Conservation (phyloP, 768 basidiomycete genomes). For the Hygrophoropsis aurantiaca region DNA sequence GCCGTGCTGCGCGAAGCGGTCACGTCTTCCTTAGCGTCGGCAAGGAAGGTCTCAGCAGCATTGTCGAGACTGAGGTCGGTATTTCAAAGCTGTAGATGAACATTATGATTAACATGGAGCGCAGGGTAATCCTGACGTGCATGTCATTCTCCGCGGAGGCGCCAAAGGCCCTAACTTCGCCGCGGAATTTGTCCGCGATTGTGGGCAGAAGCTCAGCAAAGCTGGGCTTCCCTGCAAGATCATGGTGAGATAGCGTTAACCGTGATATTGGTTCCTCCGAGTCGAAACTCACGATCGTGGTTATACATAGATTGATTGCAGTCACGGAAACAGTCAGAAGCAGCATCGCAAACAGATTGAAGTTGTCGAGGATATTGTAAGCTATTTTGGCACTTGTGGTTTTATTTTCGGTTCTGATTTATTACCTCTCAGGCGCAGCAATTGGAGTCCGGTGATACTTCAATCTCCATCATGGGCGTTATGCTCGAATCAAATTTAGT, state of each 20-base stretch:
- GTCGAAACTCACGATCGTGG: neutral
- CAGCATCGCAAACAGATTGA: constrained; percentile 86
- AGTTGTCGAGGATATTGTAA: constrained; percentile 88
- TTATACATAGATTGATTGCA: constrained; percentile 80
- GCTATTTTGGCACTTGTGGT: constrained; percentile 25
- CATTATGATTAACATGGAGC: neutral
- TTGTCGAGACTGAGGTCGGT: constrained; percentile 87
- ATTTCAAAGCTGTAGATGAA: neutral
- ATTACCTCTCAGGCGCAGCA: constrained; percentile 57
- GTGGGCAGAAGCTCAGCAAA: constrained; percentile 73
- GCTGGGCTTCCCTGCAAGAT: constrained; percentile 77
- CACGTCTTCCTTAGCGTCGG: constrained; percentile 98
- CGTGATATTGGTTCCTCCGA: neutral
- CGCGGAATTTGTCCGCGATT: constrained; percentile 75
- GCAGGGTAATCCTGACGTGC: constrained; percentile 88
- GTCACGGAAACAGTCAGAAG: constrained; percentile 93
- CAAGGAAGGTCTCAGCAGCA: constrained; percentile 92
- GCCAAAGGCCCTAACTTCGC: constrained; percentile 87
- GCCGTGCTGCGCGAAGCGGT: constrained; percentile 84
- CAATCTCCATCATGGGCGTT: constrained; percentile 78
- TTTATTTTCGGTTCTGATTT: constrained; percentile 4
- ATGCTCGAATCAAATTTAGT: constrained; percentile 95
- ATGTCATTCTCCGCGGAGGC: constrained; percentile 93
- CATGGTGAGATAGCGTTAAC: constrained; percentile 59
- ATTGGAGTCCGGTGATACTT: constrained; percentile 70